A percentile compares a stretch with the other conserved stretches of the same genome.
phyloP scores from a whole-genome alignment of 352 stramenopile genomes.

The Pilasporangium apinafurcum region DNA sequence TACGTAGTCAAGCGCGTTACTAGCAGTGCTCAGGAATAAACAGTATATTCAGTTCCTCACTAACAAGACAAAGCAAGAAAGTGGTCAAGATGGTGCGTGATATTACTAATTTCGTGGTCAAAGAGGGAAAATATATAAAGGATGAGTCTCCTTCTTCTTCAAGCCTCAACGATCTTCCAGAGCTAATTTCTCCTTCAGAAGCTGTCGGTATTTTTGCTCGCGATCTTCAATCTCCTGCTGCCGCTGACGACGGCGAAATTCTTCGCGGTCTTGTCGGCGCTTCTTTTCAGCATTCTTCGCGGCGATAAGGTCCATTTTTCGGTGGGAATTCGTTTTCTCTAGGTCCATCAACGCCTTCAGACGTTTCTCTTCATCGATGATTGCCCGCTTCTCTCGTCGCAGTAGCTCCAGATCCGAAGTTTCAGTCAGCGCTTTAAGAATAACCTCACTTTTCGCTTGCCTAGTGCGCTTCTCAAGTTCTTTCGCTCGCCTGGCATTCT shows the following conservation, averaged over 20 bases:
- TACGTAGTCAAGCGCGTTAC: conserved; percentile 71
- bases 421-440: conserved; percentile 87
- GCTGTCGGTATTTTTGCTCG: conserved; percentile 57
- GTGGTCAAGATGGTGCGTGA: conserved; percentile 7
- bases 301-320: conserved; percentile 88
- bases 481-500: conserved; percentile 53
- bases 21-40: conserved; percentile 5
- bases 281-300: conserved; percentile 89
- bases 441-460: conserved; percentile 91
- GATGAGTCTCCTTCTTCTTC: background rate
- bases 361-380: conserved; percentile 92
- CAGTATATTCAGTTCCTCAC: background rate
- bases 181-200: conserved; percentile 81
- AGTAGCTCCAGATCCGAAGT: conserved; percentile 88
- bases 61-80: background rate
- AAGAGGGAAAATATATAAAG: background rate
- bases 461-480: conserved; percentile 73
- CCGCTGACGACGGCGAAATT: conserved; percentile 68
- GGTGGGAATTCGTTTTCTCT: conserved; percentile 90
- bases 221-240: conserved; percentile 59
- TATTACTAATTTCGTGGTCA: conserved; percentile 6
- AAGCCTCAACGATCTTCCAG: conserved; percentile 24
- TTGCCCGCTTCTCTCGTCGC: conserved; percentile 90
- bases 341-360: conserved; percentile 91
- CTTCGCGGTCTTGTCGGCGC: conserved; percentile 84